A percentile compares a stretch with the other conserved stretches of the same genome.
Conservation (phyloP, 2,329 filamentous ascomycete species). For the Macroventuria anomochaeta region DNA sequence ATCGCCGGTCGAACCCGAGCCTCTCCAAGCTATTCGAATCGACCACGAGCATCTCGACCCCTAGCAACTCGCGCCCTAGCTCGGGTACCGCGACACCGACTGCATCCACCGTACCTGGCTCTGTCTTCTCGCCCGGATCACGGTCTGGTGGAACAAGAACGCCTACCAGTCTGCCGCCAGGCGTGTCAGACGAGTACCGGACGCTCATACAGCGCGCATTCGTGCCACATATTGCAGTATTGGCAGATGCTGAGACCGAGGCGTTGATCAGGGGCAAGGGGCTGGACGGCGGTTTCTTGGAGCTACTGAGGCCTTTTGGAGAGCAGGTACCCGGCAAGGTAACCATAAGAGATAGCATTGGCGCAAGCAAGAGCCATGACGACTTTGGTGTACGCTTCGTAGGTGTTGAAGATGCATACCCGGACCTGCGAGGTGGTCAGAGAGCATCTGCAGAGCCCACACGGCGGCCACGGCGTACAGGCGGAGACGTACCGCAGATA, state of each 20-base stretch:
- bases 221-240: conserved; percentile 85
- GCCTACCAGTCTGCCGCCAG: conserved; percentile 50
- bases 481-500: conserved; percentile 68
- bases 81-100: conserved; percentile 55
- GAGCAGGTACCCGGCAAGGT: conserved; percentile 88
- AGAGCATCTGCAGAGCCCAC: conserved; percentile 34
- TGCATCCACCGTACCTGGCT: conserved; percentile 42
- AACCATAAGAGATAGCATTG: conserved; percentile 86
- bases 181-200: conserved; percentile 61
- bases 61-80: conserved; percentile 42
- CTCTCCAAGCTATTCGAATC: conserved; percentile 61
- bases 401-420: conserved; percentile 65
- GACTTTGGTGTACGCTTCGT: conserved; percentile 91
- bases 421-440: conserved; percentile 46
- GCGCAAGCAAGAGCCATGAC: conserved; percentile 80
- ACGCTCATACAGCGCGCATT: conserved; percentile 81
- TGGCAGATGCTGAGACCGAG: conserved; percentile 86
- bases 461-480: conserved; percentile 50
- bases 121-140: conserved; percentile 54
- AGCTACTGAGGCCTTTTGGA: conserved; percentile 88
- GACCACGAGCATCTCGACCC: conserved; percentile 53
- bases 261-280: conserved; percentile 82
- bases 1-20: conserved; percentile 60
- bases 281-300: conserved; percentile 79
- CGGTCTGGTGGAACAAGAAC: conserved; percentile 47